A percentile compares a stretch with the other conserved stretches of the same genome.
phyloP scores from a whole-genome alignment of 2,329 filamentous ascomycete genomes.

The Epichloe gansuensis region DNA sequence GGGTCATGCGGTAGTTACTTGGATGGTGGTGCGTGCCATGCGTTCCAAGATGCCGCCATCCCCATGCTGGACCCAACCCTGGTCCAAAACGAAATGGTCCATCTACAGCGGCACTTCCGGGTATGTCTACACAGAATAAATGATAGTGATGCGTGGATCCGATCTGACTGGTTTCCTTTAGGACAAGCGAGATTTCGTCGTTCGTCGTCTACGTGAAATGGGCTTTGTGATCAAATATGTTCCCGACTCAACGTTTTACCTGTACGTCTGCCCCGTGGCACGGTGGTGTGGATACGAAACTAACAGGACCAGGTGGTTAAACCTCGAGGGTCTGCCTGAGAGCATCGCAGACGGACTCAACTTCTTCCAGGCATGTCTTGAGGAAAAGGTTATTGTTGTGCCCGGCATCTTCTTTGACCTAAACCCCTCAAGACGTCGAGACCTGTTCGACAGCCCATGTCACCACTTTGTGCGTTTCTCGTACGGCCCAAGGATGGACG shows the following conservation, averaged over 20 bases:
- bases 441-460: constrained; percentile 88
- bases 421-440: constrained; percentile 78
- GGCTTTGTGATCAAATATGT: constrained; percentile 77
- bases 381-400: constrained; percentile 92
- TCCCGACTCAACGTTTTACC: constrained; percentile 89
- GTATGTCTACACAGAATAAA: constrained; percentile 20
- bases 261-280: constrained; percentile 37
- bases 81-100: constrained; percentile 76
- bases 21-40: constrained; percentile 86
- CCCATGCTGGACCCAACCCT: constrained; percentile 81
- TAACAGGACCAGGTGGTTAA: constrained; percentile 33
- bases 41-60: constrained; percentile 89
- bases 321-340: constrained; percentile 57
- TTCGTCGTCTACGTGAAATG: constrained; percentile 67
- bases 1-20: constrained; percentile 88
- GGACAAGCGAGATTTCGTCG: constrained; percentile 85
- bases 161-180: constrained; percentile 18
- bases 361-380: constrained; percentile 89
- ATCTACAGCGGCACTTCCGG: constrained; percentile 78
- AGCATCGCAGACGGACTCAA: constrained; percentile 85
- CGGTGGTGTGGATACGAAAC: background rate
- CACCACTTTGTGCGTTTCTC: constrained; percentile 83
- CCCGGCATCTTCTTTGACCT: constrained; percentile 97
- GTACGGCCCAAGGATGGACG: constrained; percentile 74
- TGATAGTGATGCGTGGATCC: background rate